Base-by-base conservation (phyloP, 2,329 filamentous ascomycete genomes). In the Helminthosporium solani region DNA sequence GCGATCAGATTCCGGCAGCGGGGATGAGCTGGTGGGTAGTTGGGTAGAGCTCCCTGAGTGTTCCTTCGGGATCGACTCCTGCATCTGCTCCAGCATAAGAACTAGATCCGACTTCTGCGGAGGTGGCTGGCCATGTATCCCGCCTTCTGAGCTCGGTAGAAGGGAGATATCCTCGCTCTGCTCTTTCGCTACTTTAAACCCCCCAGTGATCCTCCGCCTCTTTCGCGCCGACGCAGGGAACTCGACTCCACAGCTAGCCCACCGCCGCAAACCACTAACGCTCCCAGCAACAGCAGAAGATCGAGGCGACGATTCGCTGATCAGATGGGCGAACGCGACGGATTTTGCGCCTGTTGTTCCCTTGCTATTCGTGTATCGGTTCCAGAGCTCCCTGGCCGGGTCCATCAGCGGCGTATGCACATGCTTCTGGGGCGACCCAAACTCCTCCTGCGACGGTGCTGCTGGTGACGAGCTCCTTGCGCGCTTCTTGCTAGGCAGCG, bases 211-310 rank as follows among this genome's bases (percentile, higher is more conserved):
- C 42, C 67, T 70, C 43, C 71, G 60, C 41, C 67, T 66, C 60
- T 78, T 78, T 56, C 58, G 61, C 50, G 53, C 63, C 7, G 70
- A 72, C 11, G 63, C 59, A 7, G 75, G 75, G 60, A 75, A 78
- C 45, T 78, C 74, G 8, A 74, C 67, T 9, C 75, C 75, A 44
- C 75, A 77, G 56, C 76, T 78, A 20, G 73, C 73, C 75, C 75
- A 78, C 50, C 76, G 61, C 39, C 75, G 64, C 38, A 78, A 61
- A 2, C 74, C 75, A 46, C 66, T 68, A 16, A 75, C 71, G 48
- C 70, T 74, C 46, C 75, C 76, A 9, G 70, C 70, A 21, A 71
- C 73, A 11, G 72, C 62, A 19, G 66, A 62, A 4, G 74, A 74
- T 16, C 70, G 68, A 18, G 76, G 75, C 0, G 76, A 78, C 1